phyloP scores from a whole-genome alignment of 176 grass and related monocot genomes.

The Saccharum officinarum region DNA sequence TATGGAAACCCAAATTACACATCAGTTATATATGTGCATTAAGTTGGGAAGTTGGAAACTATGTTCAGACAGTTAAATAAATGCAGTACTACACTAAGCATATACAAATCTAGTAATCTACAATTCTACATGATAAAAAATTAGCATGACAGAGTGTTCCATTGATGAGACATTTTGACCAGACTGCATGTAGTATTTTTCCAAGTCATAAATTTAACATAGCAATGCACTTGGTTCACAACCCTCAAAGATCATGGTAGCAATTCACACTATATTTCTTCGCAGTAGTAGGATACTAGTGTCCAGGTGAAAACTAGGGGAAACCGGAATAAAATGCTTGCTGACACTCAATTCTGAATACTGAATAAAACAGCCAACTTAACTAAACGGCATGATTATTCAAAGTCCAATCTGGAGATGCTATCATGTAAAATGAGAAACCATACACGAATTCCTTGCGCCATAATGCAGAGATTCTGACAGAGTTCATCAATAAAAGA shows the following conservation, averaged over 20 bases:
- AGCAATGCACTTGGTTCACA: slow-evolving; percentile 18
- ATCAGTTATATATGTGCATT: not conserved
- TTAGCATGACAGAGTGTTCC: not conserved
- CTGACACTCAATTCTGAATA: slow-evolving; percentile 15
- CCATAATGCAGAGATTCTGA: slow-evolving; percentile 47
- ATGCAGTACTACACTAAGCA: not conserved
- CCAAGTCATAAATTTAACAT: not conserved
- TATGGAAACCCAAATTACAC: slow-evolving; percentile 40
- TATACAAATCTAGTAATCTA: slow-evolving; percentile 6
- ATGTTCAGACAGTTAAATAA: slow-evolving; percentile 12
- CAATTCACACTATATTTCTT: slow-evolving; percentile 12
- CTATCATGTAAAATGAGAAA: slow-evolving; percentile 26
- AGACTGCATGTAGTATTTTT: slow-evolving; percentile 24
- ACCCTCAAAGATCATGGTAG: not conserved
- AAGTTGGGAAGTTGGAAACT: slow-evolving; percentile 4
- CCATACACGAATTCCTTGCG: slow-evolving; percentile 50
- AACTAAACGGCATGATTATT: slow-evolving; percentile 23
- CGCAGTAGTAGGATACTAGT: not conserved
- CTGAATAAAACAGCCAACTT: slow-evolving; percentile 4
- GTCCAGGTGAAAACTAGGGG: not conserved
- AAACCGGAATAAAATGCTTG: slow-evolving; percentile 9
- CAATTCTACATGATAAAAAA: slow-evolving; percentile 2
- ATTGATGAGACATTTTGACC: not conserved
- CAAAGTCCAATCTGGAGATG: slow-evolving; percentile 26
- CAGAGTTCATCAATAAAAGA: slow-evolving; percentile 67